These are phyloP conservation scores for Lachnellula occidentalis DNA, from an alignment of 2,329 filamentous ascomycete genomes.

Conservation along the genomic window DNA sequence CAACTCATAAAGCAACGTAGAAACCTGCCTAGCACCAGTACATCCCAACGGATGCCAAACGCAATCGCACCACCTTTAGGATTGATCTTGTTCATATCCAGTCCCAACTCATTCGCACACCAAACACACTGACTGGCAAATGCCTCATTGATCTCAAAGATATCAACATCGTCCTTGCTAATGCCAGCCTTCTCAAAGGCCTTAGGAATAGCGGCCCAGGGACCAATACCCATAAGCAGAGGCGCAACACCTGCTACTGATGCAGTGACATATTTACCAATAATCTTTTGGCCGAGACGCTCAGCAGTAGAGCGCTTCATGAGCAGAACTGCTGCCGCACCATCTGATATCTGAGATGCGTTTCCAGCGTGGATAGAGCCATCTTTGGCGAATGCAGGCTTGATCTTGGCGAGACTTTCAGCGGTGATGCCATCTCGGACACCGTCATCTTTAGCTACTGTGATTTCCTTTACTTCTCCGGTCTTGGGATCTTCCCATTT, in stretches of 20 bases:
- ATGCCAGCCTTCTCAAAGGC: constrained; percentile 85
- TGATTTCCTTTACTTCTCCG: constrained; percentile 76
- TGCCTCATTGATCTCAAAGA: constrained; percentile 98
- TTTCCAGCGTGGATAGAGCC: constrained; percentile 95
- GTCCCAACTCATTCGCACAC: constrained; percentile 81
- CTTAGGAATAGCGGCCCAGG: constrained; percentile 92
- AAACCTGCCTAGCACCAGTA: constrained; percentile 90
- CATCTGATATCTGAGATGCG: constrained; percentile 91
- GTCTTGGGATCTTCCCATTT: constrained; percentile 89
- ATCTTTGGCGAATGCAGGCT: constrained; percentile 82
- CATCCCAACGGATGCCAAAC: constrained; percentile 94
- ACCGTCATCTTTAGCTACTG: constrained; percentile 81
- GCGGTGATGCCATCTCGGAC: constrained; percentile 78
- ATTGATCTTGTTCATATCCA: constrained; percentile 86
- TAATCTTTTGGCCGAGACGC: constrained; percentile 77
- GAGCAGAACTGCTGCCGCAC: constrained; percentile 87
- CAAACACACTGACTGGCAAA: constrained; percentile 94
- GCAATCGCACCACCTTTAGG: constrained; percentile 96
- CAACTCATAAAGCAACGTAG: constrained; percentile 85
- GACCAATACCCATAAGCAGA: constrained; percentile 91
- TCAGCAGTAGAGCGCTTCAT: constrained; percentile 94
- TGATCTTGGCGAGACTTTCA: constrained; percentile 87
- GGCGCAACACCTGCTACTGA: constrained; percentile 85
- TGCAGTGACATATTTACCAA: constrained; percentile 87
- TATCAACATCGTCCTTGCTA: constrained; percentile 84